These are phyloP conservation scores for Cercospora sp. DNA, from an alignment of 2,329 filamentous ascomycete species.

Conservation along the genomic window DNA sequence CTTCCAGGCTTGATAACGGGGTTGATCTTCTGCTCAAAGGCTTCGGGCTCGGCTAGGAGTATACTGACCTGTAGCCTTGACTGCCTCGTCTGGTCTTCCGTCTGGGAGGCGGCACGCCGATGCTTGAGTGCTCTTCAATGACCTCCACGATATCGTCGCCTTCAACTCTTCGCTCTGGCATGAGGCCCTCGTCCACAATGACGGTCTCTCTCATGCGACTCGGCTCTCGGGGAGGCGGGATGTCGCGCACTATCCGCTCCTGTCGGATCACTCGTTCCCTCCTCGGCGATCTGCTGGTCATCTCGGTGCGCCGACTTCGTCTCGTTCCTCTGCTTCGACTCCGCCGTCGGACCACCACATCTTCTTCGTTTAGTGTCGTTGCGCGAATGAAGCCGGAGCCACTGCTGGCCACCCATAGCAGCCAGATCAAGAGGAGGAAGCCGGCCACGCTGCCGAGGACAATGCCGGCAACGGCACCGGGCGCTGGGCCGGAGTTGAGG, in stretches of 20 bases:
- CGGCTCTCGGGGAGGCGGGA: conserved; percentile 28
- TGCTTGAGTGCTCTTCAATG: conserved; percentile 55
- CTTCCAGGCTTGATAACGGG: background rate
- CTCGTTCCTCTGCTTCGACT: conserved; percentile 30
- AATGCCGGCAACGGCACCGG: conserved; percentile 62
- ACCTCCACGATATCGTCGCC: conserved; percentile 60
- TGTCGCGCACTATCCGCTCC: conserved; percentile 39
- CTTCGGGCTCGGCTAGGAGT: conserved; percentile 5
- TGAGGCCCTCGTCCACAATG: conserved; percentile 46
- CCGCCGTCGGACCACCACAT: conserved; percentile 35
- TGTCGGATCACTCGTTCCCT: conserved; percentile 37
- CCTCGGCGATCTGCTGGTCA: conserved; percentile 34
- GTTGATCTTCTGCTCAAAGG: conserved; percentile 4
- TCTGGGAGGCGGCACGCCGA: conserved; percentile 41
- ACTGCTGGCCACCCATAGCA: conserved; percentile 47
- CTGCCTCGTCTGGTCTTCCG: conserved; percentile 41
- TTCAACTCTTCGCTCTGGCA: conserved; percentile 43
- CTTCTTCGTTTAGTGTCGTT: conserved; percentile 35
- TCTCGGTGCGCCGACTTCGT: conserved; percentile 35
- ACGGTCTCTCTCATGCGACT: conserved; percentile 39
- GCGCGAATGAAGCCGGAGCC: conserved; percentile 35
- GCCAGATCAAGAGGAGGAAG: conserved; percentile 55
- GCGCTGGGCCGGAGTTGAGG: conserved; percentile 53
- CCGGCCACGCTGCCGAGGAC: conserved; percentile 56
- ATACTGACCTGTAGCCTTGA: conserved; percentile 52